Evolutionary conservation across 2,329 filamentous ascomycete genomes (phyloP).

Genomic region (Xylariaceae sp.): DNA sequence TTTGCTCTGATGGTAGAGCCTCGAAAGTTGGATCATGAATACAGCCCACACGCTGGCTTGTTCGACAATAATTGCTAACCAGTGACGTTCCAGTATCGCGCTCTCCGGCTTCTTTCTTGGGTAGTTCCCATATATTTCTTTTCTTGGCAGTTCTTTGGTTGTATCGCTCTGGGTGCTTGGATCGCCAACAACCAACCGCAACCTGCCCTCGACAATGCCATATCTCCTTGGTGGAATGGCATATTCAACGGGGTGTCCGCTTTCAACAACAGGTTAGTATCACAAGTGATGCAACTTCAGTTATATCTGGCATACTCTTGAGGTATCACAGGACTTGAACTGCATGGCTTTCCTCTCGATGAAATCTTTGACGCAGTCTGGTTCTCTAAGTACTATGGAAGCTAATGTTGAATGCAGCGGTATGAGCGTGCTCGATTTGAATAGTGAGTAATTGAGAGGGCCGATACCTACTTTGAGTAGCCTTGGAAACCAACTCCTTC

Average conservation of each 20-base stretch:
- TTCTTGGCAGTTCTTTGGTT: constrained; percentile 40
- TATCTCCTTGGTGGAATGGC: constrained; percentile 65
- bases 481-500: too few species aligned
- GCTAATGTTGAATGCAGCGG: neutral
- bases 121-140: constrained; percentile 59
- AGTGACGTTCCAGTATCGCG: too few species aligned
- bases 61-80: too few species aligned
- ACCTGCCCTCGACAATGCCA: constrained; percentile 48
- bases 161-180: constrained; percentile 51
- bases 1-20: too few species aligned
- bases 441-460: too few species aligned
- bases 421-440: constrained; percentile 62
- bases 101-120: constrained; percentile 54
- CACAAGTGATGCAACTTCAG: constrained; percentile 31
- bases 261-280: constrained; percentile 60
- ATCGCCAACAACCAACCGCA: constrained; percentile 48
- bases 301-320: neutral
- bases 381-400: too few species aligned
- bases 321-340: neutral
- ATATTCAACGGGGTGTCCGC: constrained; percentile 64
- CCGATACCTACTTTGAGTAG: too few species aligned
- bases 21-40: too few species aligned
- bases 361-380: too few species aligned
- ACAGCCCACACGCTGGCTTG: too few species aligned
- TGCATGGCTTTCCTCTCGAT: too few species aligned